These are phyloP conservation scores for Ceratobasidium sp. DNA, from an alignment of 1,284 basidiomycete genomes.

Conservation along the genomic window DNA sequence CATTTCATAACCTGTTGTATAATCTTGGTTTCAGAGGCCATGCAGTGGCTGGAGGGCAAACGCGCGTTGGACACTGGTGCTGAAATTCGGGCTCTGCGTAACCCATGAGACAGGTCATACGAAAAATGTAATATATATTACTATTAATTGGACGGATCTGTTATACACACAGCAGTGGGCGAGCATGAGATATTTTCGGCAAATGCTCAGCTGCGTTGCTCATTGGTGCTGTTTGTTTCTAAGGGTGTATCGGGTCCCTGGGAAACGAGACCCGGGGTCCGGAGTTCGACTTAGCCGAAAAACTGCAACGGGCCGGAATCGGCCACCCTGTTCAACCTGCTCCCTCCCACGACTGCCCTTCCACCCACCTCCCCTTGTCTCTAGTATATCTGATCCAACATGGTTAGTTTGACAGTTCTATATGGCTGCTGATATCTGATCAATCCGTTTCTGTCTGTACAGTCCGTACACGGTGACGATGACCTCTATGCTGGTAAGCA, in stretches of 20 bases:
- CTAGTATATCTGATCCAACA: conserved; percentile 12
- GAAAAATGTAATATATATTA: too few relatives aligned
- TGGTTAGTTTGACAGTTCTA: conserved; percentile 1
- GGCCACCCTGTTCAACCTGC: conserved; percentile 19
- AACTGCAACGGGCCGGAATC: conserved; percentile 9
- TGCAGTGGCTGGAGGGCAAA: conserved; percentile 81
- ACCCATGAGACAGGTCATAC: too few relatives aligned
- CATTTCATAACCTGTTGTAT: conserved; percentile 8
- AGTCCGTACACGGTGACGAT: conserved; percentile 57
- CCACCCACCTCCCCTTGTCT: neutral
- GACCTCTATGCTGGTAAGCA: conserved; percentile 60
- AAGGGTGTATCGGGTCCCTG: too few relatives aligned
- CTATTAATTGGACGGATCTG: too few relatives aligned
- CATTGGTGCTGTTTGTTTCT: neutral
- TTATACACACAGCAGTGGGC: too few relatives aligned
- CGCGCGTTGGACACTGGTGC: conserved; percentile 68
- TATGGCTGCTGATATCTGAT: neutral
- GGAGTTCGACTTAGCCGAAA: conserved; percentile 23
- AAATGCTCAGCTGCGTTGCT: too few relatives aligned
- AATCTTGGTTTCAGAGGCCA: conserved; percentile 61
- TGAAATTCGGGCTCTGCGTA: conserved; percentile 56
- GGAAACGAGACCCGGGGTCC: conserved; percentile 21
- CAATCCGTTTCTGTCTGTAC: neutral
- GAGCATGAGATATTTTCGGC: too few relatives aligned
- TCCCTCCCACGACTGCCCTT: conserved; percentile 24